Base-by-base conservation (phyloP, 139 green algal genomes). In the Chlamydomonas sp. region DNA sequence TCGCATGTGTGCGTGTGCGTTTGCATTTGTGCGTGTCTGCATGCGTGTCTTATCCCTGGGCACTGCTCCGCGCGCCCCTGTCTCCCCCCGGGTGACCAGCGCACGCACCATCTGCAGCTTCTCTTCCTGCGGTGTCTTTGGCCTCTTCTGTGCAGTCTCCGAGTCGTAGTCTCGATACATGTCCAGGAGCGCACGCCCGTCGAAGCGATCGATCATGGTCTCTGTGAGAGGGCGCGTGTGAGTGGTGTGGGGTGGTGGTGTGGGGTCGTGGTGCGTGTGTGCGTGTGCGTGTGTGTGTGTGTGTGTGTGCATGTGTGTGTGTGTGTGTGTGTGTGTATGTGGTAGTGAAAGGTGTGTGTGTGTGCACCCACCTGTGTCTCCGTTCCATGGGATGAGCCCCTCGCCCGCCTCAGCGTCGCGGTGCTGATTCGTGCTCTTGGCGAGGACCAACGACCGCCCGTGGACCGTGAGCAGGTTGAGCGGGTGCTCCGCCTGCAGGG, bases 151-250 rank as follows among this genome's bases (percentile, higher is more conserved):
- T 58, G 38, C 48, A 70, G 35, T 64, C 54, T 64, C 54, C 8
- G 54, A 10, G 54, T 64, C 54, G 26, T 64, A 64, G 16, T 64
- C 54, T 6, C 54, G 54, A 20, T 36, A 64, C 54, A 90, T 86
- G 66, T 93, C 87, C 65, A 93, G 73, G 73, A 93, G 72, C 0
- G 84, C 75, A 10, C 87, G 79, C 6, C 81, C 86, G 47, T 93
- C 87, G 67, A 90, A 93, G 1, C 79, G 76, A 65, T 91, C 87
- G 10, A 93, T 93, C 57, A 89, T 62, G 13, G 81, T 86, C n/a
- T n/a, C n/a, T n/a, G n/a, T n/a, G n/a, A n/a, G n/a, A n/a, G n/a
- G n/a, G n/a, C n/a, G n/a, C n/a, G n/a, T n/a, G n/a, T n/a, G n/a
- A n/a, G n/a, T n/a, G n/a, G n/a, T n/a, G n/a, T n/a, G n/a, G n/a